phyloP scores from a whole-genome alignment of 73 alveolate genomes.

The Halteria grandinella region DNA sequence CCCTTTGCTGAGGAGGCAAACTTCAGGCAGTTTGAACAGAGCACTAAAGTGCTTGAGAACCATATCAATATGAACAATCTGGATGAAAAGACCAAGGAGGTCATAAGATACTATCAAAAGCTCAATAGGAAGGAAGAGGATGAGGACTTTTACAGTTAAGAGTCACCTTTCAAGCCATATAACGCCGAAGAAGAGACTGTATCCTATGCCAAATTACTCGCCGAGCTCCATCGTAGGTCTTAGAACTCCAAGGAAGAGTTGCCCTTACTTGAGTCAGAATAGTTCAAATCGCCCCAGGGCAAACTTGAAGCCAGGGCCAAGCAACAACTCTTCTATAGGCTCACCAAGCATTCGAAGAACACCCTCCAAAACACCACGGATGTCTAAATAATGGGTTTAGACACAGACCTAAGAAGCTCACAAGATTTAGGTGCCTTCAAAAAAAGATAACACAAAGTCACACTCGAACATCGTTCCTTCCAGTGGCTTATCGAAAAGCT shows the following conservation, averaged over 20 bases:
- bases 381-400: background rate
- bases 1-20: slow-evolving; percentile 38
- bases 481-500: slow-evolving; percentile 44
- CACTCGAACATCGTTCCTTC: slow-evolving; percentile 6
- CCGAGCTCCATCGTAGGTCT: too few relatives aligned
- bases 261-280: too few relatives aligned
- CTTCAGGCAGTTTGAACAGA: slow-evolving; percentile 12
- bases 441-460: slow-evolving; percentile 1
- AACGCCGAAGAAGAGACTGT: background rate
- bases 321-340: background rate
- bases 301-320: background rate
- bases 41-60: background rate
- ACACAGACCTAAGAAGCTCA: too few relatives aligned
- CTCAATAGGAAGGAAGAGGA: background rate
- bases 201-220: background rate
- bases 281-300: background rate
- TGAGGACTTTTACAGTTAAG: background rate
- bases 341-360: background rate
- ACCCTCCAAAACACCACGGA: background rate
- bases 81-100: background rate
- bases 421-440: too few relatives aligned
- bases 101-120: background rate
- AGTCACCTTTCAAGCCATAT: background rate
- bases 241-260: too few relatives aligned
- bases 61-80: background rate